A percentile compares a stretch with the other conserved stretches of the same genome.
These are phyloP conservation scores for Gracilaria caudata DNA, from an alignment of 23 red algal genomes.

Conservation along the genomic window DNA sequence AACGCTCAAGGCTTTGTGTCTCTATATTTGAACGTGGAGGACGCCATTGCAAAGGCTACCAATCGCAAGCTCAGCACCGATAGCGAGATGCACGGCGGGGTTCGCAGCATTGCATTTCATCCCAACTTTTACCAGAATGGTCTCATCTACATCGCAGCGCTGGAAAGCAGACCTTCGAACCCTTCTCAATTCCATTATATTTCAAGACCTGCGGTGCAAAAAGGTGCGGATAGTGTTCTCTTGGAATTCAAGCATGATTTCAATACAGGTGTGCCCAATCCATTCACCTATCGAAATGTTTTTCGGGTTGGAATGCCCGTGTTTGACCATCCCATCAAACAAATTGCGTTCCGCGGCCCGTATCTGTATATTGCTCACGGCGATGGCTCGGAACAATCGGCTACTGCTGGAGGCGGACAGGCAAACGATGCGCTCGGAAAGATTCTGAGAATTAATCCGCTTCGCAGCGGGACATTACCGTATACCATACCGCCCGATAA, in stretches of 20 bases:
- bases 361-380: slow-evolving; percentile 39
- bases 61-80: slow-evolving; percentile 1
- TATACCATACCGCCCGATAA: slow-evolving; percentile 25
- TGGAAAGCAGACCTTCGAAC: slow-evolving; percentile 18
- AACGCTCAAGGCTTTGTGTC: slow-evolving; percentile 11
- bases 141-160: slow-evolving; percentile 15
- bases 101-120: slow-evolving; percentile 53
- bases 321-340: slow-evolving; percentile 65
- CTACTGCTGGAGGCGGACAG: slow-evolving; percentile 47
- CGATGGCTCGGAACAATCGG: slow-evolving; percentile 50
- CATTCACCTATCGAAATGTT: slow-evolving; percentile 11
- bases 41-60: neutral
- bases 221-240: slow-evolving; percentile 32
- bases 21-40: slow-evolving; percentile 21
- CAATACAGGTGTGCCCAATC: neutral
- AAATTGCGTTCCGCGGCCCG: slow-evolving; percentile 33
- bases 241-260: slow-evolving; percentile 27
- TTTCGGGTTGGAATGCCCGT: slow-evolving; percentile 55
- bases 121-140: slow-evolving; percentile 30
- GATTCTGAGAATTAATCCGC: slow-evolving; percentile 52
- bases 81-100: slow-evolving; percentile 28
- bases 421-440: slow-evolving; percentile 52
- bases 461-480: neutral
- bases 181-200: slow-evolving; percentile 28
- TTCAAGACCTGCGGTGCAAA: neutral